These are phyloP conservation scores for Kondoa malvinella DNA, from an alignment of 768 basidiomycete species.

Conservation along the genomic window DNA sequence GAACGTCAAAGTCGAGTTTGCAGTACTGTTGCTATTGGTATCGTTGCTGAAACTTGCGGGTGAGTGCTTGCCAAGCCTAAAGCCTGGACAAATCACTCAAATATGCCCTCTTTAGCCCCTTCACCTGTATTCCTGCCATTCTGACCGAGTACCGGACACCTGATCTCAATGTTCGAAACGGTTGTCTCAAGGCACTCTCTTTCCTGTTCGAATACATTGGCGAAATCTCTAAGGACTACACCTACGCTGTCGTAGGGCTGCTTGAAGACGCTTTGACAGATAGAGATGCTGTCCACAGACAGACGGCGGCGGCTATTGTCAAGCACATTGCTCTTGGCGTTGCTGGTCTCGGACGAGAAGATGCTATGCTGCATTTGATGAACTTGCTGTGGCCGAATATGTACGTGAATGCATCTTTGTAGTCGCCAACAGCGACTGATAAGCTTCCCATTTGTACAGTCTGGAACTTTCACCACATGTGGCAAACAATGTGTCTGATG, in stretches of 20 bases:
- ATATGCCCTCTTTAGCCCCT: conserved; percentile 80
- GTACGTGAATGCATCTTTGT: conserved; percentile 40
- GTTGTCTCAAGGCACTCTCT: conserved; percentile 92
- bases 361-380: conserved; percentile 92
- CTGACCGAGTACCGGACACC: conserved; percentile 97
- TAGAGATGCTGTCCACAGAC: conserved; percentile 92
- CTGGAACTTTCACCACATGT: conserved; percentile 51
- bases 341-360: conserved; percentile 91
- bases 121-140: conserved; percentile 97
- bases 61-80: conserved; percentile 21
- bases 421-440: not conserved
- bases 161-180: conserved; percentile 94
- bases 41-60: conserved; percentile 65
- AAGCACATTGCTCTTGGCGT: conserved; percentile 95
- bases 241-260: conserved; percentile 92
- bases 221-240: conserved; percentile 85
- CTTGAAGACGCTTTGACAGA: conserved; percentile 96
- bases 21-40: conserved; percentile 82
- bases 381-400: conserved; percentile 98
- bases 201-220: conserved; percentile 99
- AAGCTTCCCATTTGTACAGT: not conserved
- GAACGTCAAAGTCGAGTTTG: conserved; percentile 98
- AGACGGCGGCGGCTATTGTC: conserved; percentile 94
- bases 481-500: conserved; percentile 95
- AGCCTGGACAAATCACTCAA: not conserved